Evolutionary conservation across 1,284 basidiomycete genomes (phyloP).

Genomic region (Austroboletus novae-zelandiae): DNA sequence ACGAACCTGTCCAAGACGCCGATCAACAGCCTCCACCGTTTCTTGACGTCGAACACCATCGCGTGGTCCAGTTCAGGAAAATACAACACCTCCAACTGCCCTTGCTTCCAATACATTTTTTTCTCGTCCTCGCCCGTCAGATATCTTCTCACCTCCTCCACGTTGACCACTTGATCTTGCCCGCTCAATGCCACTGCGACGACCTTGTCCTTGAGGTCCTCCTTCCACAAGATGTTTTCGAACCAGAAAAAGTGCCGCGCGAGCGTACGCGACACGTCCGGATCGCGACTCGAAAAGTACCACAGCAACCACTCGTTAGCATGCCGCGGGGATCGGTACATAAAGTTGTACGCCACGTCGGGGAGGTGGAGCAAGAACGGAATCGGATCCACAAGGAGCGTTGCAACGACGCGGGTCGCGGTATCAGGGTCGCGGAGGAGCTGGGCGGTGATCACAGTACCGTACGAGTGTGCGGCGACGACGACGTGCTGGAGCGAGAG

Average conservation of each 20-base stretch:
- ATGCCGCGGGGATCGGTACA: conserved; percentile 51
- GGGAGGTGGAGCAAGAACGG: conserved; percentile 62
- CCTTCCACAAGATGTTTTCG: conserved; percentile 58
- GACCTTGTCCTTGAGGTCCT: conserved; percentile 42
- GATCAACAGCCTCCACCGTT: conserved; percentile 37
- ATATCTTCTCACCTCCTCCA: conserved; percentile 48
- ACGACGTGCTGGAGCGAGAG: conserved; percentile 44
- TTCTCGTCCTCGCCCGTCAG: conserved; percentile 43
- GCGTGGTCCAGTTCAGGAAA: conserved; percentile 54
- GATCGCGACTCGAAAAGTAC: conserved; percentile 64
- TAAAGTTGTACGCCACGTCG: conserved; percentile 60
- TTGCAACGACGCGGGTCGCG: conserved; percentile 37
- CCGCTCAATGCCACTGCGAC: conserved; percentile 50
- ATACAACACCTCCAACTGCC: conserved; percentile 49
- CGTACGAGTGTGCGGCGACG: conserved; percentile 58
- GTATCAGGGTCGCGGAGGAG: conserved; percentile 39
- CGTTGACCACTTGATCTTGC: conserved; percentile 57
- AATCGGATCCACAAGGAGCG: conserved; percentile 60
- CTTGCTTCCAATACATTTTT: conserved; percentile 35
- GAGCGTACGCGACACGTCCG: conserved; percentile 58
- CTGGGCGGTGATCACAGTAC: conserved; percentile 55
- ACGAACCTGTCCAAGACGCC: conserved; percentile 40
- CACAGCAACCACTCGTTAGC: conserved; percentile 67
- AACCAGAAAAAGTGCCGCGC: conserved; percentile 64
- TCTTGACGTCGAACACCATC: conserved; percentile 47